These are phyloP conservation scores for Yamadazyma membranifaciens DNA, from an alignment of 1,139 yeast genomes.

Conservation along the genomic window DNA sequence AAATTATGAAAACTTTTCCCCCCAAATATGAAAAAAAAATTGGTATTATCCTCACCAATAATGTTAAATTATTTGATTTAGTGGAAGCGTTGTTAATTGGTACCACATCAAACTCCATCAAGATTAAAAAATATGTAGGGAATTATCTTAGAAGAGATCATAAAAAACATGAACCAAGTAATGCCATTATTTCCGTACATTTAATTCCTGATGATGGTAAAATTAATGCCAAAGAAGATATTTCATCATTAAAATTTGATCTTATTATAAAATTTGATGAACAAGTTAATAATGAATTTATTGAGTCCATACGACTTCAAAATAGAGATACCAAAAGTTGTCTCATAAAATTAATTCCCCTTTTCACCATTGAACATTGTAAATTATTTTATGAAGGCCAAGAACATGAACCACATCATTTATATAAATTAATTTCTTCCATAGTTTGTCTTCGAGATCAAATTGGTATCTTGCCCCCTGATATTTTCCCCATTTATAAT, in stretches of 20 bases:
- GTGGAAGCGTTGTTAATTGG: conserved; percentile 77
- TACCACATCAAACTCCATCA: conserved; percentile 43
- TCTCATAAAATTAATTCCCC: conserved; percentile 66
- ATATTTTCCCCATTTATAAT: conserved; percentile 70
- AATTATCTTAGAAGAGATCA: conserved; percentile 38
- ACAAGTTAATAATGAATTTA: conserved; percentile 44
- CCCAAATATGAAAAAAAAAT: conserved; percentile 24
- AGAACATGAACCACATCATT: conserved; percentile 37
- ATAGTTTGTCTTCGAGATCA: conserved; percentile 78
- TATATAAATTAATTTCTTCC: conserved; percentile 74
- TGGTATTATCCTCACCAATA: conserved; percentile 39
- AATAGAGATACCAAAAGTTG: conserved; percentile 45
- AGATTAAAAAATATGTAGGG: conserved; percentile 65
- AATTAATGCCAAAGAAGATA: conserved; percentile 26
- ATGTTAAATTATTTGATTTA: conserved; percentile 59
- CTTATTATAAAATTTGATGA: conserved; percentile 71
- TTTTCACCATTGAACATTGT: conserved; percentile 82
- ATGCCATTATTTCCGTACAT: conserved; percentile 30
- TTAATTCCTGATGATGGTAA: conserved; percentile 38
- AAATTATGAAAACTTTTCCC: conserved; percentile 23
- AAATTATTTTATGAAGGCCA: conserved; percentile 30
- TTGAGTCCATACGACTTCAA: conserved; percentile 31
- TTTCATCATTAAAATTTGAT: conserved; percentile 46
- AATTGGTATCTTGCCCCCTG: conserved; percentile 84
- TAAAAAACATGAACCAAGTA: conserved; percentile 23